These are phyloP conservation scores for Monilinia aucupariae DNA, from an alignment of 2,329 filamentous ascomycete species.

Conservation along the genomic window DNA sequence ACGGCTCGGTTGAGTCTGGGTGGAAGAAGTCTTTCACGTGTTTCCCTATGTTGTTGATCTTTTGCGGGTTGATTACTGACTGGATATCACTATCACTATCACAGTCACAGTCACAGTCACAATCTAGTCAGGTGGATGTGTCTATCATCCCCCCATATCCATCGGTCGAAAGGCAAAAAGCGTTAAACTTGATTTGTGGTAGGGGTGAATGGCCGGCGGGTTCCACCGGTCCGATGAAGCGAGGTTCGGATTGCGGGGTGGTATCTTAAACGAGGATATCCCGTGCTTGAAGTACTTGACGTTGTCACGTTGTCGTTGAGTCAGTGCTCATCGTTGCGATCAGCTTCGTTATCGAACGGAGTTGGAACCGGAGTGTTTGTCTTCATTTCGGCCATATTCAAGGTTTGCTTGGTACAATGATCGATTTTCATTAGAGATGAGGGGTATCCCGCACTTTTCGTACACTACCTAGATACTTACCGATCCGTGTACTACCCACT, in stretches of 20 bases:
- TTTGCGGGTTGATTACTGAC: not conserved
- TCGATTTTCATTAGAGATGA: not conserved
- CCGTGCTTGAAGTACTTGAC: not conserved
- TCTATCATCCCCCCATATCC: slow-evolving; percentile 1
- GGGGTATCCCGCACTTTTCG: not conserved
- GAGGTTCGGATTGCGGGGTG: slow-evolving; percentile 5
- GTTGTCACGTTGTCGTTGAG: slow-evolving; percentile 8
- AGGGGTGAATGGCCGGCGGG: not conserved
- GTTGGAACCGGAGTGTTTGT: not conserved
- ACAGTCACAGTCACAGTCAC: not conserved
- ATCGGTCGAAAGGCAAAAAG: slow-evolving; percentile 5
- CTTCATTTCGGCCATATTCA: not conserved
- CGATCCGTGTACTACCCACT: not conserved
- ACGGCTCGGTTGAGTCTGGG: not conserved
- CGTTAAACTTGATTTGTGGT: not conserved
- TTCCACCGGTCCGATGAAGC: slow-evolving; percentile 2
- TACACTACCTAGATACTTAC: not conserved
- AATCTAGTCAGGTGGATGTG: slow-evolving; percentile 2
- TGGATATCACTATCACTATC: not conserved
- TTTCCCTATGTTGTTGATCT: not conserved
- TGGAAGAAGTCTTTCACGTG: slow-evolving; percentile 7
- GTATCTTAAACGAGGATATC: not conserved
- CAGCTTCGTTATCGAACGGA: not conserved
- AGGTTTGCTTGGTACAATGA: slow-evolving; percentile 3
- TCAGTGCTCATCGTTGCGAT: not conserved